A percentile compares a stretch with the other conserved stretches of the same genome.
Evolutionary conservation across 1,284 basidiomycete species (phyloP).

Genomic region (Ustilago nuda): DNA sequence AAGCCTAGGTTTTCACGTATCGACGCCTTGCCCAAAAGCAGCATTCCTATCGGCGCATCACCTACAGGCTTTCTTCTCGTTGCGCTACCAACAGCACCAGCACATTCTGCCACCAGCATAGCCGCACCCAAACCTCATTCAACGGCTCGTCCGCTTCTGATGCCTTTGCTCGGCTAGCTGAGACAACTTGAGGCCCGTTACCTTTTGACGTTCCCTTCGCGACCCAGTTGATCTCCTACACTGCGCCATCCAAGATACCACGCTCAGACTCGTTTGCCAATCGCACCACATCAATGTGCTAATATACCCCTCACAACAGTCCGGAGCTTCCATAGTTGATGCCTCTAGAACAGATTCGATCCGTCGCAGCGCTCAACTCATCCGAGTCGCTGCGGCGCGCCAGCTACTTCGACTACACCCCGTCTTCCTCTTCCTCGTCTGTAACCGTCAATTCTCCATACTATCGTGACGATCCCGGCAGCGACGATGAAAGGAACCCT

Average conservation of each 20-base stretch:
- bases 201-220: neutral
- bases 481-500: conserved; percentile 25
- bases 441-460: conserved; percentile 4
- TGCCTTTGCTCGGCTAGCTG: conserved; percentile 1
- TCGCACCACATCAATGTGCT: conserved; percentile 20
- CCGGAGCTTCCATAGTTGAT: conserved; percentile 23
- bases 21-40: neutral
- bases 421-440: neutral
- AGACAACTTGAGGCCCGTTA: conserved; percentile 1
- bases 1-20: neutral
- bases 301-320: conserved; percentile 15
- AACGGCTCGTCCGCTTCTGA: conserved; percentile 13
- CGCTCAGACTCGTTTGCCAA: neutral
- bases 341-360: conserved; percentile 56
- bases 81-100: neutral
- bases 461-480: conserved; percentile 20
- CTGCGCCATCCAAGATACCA: neutral
- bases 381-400: conserved; percentile 45
- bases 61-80: neutral
- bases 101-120: neutral
- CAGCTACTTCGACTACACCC: conserved; percentile 33
- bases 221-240: neutral
- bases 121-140: neutral
- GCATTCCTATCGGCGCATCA: neutral
- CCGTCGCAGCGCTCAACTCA: conserved; percentile 48